These are phyloP conservation scores for Hypholoma sublateritium DNA, from an alignment of 768 basidiomycete species.

Conservation along the genomic window DNA sequence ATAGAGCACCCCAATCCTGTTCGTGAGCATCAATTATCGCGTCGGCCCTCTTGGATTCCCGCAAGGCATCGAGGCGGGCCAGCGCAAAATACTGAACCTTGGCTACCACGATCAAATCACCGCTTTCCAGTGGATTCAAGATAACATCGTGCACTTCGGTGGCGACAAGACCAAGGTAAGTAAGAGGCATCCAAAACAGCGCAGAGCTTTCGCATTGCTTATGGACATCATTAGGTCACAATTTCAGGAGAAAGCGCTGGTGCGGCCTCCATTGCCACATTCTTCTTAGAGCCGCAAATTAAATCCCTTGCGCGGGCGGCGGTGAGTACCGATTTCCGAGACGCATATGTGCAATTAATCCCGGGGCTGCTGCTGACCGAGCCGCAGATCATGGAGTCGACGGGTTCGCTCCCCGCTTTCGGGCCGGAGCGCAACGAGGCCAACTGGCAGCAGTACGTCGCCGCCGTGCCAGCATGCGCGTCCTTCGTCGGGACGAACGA, in stretches of 20 bases:
- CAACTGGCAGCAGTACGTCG: slow-evolving; percentile 35
- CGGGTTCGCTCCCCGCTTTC: slow-evolving; percentile 27
- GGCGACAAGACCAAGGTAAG: slow-evolving; percentile 39
- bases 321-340: slow-evolving; percentile 11
- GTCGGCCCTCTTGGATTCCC: slow-evolving; percentile 45
- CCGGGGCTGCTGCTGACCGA: background rate
- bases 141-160: slow-evolving; percentile 57
- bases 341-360: too few species aligned
- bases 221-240: slow-evolving; percentile 34
- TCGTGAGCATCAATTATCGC: slow-evolving; percentile 34
- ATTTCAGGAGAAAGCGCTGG: slow-evolving; percentile 53
- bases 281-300: slow-evolving; percentile 29
- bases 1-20: slow-evolving; percentile 40
- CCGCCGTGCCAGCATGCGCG: slow-evolving; percentile 29
- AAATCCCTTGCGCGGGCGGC: slow-evolving; percentile 31
- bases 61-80: slow-evolving; percentile 28
- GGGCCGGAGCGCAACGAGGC: slow-evolving; percentile 25
- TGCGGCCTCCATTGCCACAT: slow-evolving; percentile 36
- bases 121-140: slow-evolving; percentile 52
- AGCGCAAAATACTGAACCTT: slow-evolving; percentile 30
- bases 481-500: slow-evolving; percentile 15
- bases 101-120: slow-evolving; percentile 41
- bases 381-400: slow-evolving; percentile 36
- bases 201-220: background rate
- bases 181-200: background rate